A percentile compares a stretch with the other conserved stretches of the same genome.
Conservation (phyloP, 148 eudicot genomes). For the Chenopodium quinoa region DNA sequence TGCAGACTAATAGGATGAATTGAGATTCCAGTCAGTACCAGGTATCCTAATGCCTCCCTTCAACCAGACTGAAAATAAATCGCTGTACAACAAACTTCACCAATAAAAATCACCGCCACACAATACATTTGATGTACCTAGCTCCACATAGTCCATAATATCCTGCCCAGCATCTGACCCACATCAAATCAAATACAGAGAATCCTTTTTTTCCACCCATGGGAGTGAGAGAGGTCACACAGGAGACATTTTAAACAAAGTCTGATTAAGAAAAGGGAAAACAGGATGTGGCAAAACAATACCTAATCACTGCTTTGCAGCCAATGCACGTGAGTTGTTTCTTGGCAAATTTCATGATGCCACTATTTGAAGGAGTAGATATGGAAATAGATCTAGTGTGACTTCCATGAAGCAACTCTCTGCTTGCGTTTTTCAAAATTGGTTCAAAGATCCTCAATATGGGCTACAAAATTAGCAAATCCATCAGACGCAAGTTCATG, state of each 20-base stretch:
- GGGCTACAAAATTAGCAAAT: conserved; percentile 59
- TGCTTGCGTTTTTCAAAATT: conserved; percentile 85
- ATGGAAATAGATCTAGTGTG: conserved; percentile 94
- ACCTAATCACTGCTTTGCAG: conserved; percentile 92
- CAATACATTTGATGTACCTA: background rate
- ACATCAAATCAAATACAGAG: background rate
- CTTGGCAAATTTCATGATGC: conserved; percentile 97
- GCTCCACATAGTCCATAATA: background rate
- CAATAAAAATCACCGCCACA: too few species aligned
- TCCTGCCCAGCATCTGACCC: background rate
- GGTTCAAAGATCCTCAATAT: conserved; percentile 97
- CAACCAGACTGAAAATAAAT: too few species aligned
- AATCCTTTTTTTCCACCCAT: background rate
- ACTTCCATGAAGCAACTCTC: conserved; percentile 85
- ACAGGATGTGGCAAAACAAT: conserved; percentile 2
- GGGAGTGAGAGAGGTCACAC: background rate
- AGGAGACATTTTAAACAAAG: conserved; percentile 3
- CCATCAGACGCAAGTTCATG: conserved; percentile 20
- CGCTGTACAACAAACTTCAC: background rate
- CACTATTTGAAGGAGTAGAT: conserved; percentile 89
- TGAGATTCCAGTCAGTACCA: background rate
- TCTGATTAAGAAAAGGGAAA: background rate
- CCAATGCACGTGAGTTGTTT: conserved; percentile 93
- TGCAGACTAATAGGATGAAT: too few species aligned
- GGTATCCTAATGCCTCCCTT: background rate